Evolutionary conservation across 805 yeast species (phyloP), one percentile per base, ranked within the genome.

Genomic region (Priceomyces haplophilus): DNA sequence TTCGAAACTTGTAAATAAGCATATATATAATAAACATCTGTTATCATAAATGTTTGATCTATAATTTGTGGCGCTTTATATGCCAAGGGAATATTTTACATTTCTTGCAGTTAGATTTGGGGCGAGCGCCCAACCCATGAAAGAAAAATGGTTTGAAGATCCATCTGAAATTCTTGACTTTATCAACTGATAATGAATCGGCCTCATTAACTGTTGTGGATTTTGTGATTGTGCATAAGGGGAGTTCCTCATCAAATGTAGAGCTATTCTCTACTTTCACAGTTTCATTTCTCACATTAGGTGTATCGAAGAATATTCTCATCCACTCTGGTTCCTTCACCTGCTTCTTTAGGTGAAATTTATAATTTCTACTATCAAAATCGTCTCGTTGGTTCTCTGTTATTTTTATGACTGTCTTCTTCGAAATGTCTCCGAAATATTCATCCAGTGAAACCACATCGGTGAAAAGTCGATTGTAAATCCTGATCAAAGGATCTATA

Each of bases 311-410:
- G 21, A 44, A 43, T n/a, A 17, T 21, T 16, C 34, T 43, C 3
- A 44, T 29, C 44, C 44, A 37, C 17, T 36, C 44, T 3, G 41
- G 44, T 23, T 44, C 39, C 31, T 44, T 36, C 17, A 37, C 18
- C 13, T 34, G 32, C 24, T 39, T 39, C 3, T 16, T 13, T 13
- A 44, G 24, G 31, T 44, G 40, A 31, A 20, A 44, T 25, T 38
- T 41, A 27, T 44, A 44, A 30, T 44, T 41, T 5, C 33, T 24
- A 17, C 16, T 37, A 12, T 30, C 38, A 27, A 38, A 21, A 7
- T 27, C 32, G 3, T 21, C 19, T 4, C 37, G 41, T 7, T 31
- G 33, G 18, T 31, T 36, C 12, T 20, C 31, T 18, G 40, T 8
- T 1, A 20, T 16, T 36, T 36, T 43, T 15, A 39, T 25, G 13